phyloP scores from a whole-genome alignment of 2,329 filamentous ascomycete species.

The Purpureocillium lavendulum region DNA sequence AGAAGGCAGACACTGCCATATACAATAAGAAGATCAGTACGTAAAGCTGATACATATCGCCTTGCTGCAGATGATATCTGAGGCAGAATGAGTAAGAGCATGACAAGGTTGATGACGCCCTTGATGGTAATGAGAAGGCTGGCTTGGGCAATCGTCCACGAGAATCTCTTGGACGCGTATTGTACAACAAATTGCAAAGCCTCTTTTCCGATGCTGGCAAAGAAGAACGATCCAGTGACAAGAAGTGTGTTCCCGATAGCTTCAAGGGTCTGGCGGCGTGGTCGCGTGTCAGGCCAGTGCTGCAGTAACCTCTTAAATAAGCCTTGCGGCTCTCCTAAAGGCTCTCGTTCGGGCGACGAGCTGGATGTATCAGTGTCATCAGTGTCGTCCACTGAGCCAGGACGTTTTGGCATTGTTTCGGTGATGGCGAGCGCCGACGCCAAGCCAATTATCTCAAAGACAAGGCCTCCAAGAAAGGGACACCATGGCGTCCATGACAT shows the following conservation, averaged over 20 bases:
- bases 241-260: neutral
- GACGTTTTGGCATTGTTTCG: neutral
- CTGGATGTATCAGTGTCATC: too few relatives aligned
- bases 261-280: neutral
- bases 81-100: neutral
- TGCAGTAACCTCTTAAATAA: neutral
- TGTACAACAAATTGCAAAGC: neutral
- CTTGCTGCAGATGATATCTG: neutral
- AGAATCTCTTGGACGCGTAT: neutral
- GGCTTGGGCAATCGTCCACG: neutral
- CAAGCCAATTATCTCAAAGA: neutral
- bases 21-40: neutral
- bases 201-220: neutral
- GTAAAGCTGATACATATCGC: too few relatives aligned
- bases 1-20: neutral
- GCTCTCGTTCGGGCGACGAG: too few relatives aligned
- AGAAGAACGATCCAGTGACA: neutral
- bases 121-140: neutral
- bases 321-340: too few relatives aligned
- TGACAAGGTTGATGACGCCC: neutral
- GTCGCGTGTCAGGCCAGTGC: neutral
- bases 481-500: neutral
- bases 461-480: neutral
- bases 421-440: neutral
- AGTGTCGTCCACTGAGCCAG: too few relatives aligned